Base-by-base conservation (phyloP, 192 early-diverging fungal genomes). In the Linderina pennispora region DNA sequence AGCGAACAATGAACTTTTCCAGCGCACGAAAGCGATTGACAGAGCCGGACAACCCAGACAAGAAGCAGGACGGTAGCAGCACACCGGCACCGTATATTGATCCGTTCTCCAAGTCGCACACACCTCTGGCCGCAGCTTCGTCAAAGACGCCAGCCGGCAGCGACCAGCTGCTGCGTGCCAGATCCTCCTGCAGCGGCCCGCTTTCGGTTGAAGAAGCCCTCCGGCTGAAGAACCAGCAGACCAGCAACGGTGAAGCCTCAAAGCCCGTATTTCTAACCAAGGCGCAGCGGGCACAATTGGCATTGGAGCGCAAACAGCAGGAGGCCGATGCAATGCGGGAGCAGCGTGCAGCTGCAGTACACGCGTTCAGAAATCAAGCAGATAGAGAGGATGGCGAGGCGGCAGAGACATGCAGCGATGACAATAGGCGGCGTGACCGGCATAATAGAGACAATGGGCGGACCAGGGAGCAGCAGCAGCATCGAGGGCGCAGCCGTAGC, bases 241-340 rank as follows among this genome's bases (percentile, higher is more conserved):
- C n/a, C n/a, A n/a, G n/a, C n/a, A n/a, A 40, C 6, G 47, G 45
- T 11, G 69, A 61, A 48, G 58, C 62, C 20, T 34, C 23, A 3
- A 26, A 40, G 14, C 69, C 69, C 2, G 62, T 73, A 31, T 98
- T 96, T 46, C 42, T 98, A 49, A 88, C 87, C 13, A 98, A 98
- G 61, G 89, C 87, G 61, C 84, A 98, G 60, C 78, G 96, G 13
- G 86, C 86, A 19, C 77, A 89, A 47, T 47, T 87, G 26, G 96
- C 96, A 4, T 64, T 98, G 17, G 89, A 94, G 48, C 74, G 77
- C 35, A 65, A 86, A 28, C 81, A 87, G 63, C 77, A 79, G 38
- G 87, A 94, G 50, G 91, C 94, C 0, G 87, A 90, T 36, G 78
- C 80, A 23, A 52, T 75, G 51, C 76, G 85, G 13, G 53, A 67